Conservation (phyloP, 2,329 filamentous ascomycete genomes). For the Colletotrichum noveboracense region DNA sequence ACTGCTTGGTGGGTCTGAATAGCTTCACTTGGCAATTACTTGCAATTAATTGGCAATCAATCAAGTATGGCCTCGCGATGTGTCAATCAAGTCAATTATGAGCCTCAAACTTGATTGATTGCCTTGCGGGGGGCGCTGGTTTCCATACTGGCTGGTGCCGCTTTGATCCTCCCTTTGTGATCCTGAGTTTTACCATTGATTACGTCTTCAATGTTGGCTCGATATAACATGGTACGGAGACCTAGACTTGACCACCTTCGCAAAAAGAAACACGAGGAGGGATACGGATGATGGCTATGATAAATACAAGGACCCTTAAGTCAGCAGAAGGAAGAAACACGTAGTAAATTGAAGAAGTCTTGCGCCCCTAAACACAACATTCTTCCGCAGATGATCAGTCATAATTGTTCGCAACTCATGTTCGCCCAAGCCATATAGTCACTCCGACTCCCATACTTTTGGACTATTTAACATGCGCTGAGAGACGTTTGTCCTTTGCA, state of each 20-base stretch:
- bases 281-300: not conserved
- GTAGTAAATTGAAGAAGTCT: not conserved
- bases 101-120: too few species aligned
- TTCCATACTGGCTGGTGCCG: not conserved
- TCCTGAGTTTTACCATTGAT: not conserved
- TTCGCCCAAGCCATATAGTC: not conserved
- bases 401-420: not conserved
- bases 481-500: constrained; percentile 3
- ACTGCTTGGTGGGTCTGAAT: too few species aligned
- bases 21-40: too few species aligned
- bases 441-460: not conserved
- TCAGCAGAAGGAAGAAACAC: not conserved
- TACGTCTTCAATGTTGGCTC: not conserved
- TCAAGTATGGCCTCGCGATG: too few species aligned
- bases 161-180: not conserved
- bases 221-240: not conserved
- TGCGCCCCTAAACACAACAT: not conserved
- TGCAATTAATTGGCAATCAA: too few species aligned
- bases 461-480: not conserved
- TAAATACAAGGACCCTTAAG: not conserved
- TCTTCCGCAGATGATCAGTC: not conserved
- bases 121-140: too few species aligned
- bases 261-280: not conserved
- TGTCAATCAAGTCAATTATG: too few species aligned
- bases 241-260: not conserved